These are phyloP conservation scores for Dipteronia sinensis DNA, from an alignment of 345 rosid genomes.

Conservation along the genomic window DNA sequence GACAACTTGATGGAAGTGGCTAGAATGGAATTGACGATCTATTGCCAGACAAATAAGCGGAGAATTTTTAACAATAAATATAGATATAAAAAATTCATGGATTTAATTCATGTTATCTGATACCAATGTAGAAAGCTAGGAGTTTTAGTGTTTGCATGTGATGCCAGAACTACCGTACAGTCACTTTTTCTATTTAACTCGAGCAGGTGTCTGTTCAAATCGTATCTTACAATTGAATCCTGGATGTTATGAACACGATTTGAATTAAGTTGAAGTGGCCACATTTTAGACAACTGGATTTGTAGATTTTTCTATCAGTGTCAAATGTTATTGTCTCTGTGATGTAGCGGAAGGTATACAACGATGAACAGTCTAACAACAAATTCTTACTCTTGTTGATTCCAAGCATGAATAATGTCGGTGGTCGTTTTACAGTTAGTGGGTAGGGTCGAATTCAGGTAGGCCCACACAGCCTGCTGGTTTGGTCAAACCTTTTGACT, in stretches of 20 bases:
- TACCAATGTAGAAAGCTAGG: neutral
- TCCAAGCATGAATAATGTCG: too few species aligned
- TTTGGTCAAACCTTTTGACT: too few species aligned
- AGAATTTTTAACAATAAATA: neutral
- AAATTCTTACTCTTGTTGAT: too few species aligned
- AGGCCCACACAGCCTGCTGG: too few species aligned
- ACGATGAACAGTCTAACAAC: too few species aligned
- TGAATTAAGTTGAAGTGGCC: neutral
- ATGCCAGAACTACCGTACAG: neutral
- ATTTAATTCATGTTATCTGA: neutral
- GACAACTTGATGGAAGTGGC: slow-evolving; percentile 80
- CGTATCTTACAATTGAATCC: neutral
- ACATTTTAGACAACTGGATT: neutral
- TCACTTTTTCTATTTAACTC: neutral
- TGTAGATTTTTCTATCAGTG: neutral
- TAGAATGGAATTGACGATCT: slow-evolving; percentile 26
- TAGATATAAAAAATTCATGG: neutral
- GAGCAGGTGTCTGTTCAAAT: neutral
- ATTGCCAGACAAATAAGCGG: neutral
- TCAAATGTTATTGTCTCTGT: neutral
- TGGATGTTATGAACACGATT: neutral
- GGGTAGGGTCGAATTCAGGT: too few species aligned
- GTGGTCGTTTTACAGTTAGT: too few species aligned
- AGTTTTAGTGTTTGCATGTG: neutral
- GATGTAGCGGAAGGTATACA: too few species aligned